Conservation (phyloP, 2,329 filamentous ascomycete genomes). For the Botrytis byssoidea region DNA sequence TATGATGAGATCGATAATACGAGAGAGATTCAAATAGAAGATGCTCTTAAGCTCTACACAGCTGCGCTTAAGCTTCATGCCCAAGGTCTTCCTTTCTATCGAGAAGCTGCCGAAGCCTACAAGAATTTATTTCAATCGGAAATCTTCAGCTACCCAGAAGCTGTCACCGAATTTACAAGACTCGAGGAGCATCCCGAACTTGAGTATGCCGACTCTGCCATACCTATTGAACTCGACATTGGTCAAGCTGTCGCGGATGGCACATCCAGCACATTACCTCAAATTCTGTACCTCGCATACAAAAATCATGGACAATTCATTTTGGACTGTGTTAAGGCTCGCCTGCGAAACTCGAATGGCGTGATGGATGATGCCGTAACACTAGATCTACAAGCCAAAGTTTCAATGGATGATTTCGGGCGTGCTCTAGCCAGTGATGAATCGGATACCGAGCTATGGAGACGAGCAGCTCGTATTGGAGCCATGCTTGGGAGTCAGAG, state of each 20-base stretch:
- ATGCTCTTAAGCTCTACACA: constrained; percentile 93
- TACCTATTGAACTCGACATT: constrained; percentile 52
- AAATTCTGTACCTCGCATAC: constrained; percentile 88
- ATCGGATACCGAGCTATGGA: constrained; percentile 66
- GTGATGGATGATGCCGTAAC: constrained; percentile 37
- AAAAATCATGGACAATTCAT: constrained; percentile 94
- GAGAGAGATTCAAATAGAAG: constrained; percentile 93
- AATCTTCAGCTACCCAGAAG: constrained; percentile 90
- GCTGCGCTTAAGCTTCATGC: constrained; percentile 87
- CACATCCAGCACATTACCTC: constrained; percentile 76
- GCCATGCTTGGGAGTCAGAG: constrained; percentile 56
- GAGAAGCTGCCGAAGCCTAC: constrained; percentile 79
- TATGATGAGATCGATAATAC: constrained; percentile 94
- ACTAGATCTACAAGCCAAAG: constrained; percentile 36
- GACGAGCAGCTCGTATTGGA: constrained; percentile 57
- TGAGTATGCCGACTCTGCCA: constrained; percentile 49
- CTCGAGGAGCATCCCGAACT: constrained; percentile 56
- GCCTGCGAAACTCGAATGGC: constrained; percentile 42
- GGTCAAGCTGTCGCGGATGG: constrained; percentile 66
- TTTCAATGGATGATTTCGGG: constrained; percentile 56
- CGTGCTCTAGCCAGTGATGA: constrained; percentile 63
- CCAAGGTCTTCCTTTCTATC: constrained; percentile 73
- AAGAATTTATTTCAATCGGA: constrained; percentile 83
- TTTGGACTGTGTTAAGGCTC: constrained; percentile 69
- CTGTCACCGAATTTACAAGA: constrained; percentile 77